Percentiles rank a stretch among this genome's conserved stretches.
phyloP scores from a whole-genome alignment of 768 basidiomycete genomes.

The Exsudoporus frostii region DNA sequence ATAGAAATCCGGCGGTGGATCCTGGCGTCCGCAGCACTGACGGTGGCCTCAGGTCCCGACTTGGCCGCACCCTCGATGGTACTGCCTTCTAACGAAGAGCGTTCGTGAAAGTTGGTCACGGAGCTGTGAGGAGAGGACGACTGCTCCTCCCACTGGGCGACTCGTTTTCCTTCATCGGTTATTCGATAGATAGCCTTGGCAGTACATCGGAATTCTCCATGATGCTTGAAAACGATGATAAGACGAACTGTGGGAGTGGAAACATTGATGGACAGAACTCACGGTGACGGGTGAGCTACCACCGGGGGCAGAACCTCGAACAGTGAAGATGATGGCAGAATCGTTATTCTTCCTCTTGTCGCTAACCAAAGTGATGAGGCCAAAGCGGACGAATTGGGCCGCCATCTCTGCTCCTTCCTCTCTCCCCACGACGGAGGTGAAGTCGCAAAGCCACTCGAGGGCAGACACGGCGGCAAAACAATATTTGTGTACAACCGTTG shows the following conservation, averaged over 20 bases:
- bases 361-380: conserved; percentile 83
- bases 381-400: conserved; percentile 95
- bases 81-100: conserved; percentile 54
- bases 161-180: conserved; percentile 84
- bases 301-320: conserved; percentile 74
- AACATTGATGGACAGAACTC: conserved; percentile 26
- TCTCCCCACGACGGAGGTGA: conserved; percentile 90
- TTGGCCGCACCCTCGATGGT: conserved; percentile 22
- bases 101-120: conserved; percentile 56
- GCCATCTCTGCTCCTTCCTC: conserved; percentile 98
- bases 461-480: conserved; percentile 87
- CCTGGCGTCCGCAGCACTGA: conserved; percentile 49
- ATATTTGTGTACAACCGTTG: conserved; percentile 50
- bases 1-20: conserved; percentile 78
- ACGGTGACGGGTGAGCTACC: conserved; percentile 75
- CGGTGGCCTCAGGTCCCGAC: conserved; percentile 26
- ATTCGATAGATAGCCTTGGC: conserved; percentile 93
- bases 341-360: conserved; percentile 91
- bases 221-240: conserved; percentile 52
- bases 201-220: conserved; percentile 95
- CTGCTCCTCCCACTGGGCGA: conserved; percentile 78
- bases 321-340: conserved; percentile 90
- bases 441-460: conserved; percentile 97
- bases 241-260: conserved; percentile 1
- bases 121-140: conserved; percentile 63